Conservation (phyloP, 2,329 filamentous ascomycete species). For the Metarhizium guizhouense region DNA sequence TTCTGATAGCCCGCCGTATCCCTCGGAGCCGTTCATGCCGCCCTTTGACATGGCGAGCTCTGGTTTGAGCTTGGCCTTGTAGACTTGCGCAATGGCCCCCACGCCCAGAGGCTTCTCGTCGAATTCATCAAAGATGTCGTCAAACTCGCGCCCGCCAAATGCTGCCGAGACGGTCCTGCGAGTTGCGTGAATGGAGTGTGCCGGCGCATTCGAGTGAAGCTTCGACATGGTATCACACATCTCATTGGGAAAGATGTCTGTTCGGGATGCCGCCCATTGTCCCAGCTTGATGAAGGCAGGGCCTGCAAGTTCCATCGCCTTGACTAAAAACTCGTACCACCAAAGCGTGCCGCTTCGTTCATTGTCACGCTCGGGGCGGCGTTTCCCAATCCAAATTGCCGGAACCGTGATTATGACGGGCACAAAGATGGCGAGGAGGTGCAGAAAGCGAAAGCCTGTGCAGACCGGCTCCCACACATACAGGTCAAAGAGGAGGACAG, state of each 20-base stretch:
- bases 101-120: conserved; percentile 83
- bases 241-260: conserved; percentile 90
- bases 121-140: conserved; percentile 95
- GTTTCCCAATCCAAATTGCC: conserved; percentile 66
- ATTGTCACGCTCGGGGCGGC: conserved; percentile 55
- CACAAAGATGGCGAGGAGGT: conserved; percentile 81
- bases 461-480: conserved; percentile 79
- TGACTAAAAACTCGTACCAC: conserved; percentile 90
- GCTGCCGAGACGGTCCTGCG: conserved; percentile 71
- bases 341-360: conserved; percentile 77
- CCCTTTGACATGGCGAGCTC: conserved; percentile 59
- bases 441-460: conserved; percentile 79
- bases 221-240: conserved; percentile 92
- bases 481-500: conserved; percentile 60
- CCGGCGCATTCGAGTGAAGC: conserved; percentile 87
- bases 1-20: conserved; percentile 44
- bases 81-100: conserved; percentile 94
- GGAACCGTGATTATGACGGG: conserved; percentile 79
- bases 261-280: conserved; percentile 94
- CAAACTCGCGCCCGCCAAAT: conserved; percentile 70
- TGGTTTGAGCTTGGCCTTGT: conserved; percentile 84
- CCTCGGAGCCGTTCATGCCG: conserved; percentile 38
- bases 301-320: conserved; percentile 83
- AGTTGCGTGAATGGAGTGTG: conserved; percentile 75
- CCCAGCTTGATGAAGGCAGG: conserved; percentile 98